Base-by-base conservation (phyloP, 176 grass and related monocot species). In the Puccinellia tenuiflora region DNA sequence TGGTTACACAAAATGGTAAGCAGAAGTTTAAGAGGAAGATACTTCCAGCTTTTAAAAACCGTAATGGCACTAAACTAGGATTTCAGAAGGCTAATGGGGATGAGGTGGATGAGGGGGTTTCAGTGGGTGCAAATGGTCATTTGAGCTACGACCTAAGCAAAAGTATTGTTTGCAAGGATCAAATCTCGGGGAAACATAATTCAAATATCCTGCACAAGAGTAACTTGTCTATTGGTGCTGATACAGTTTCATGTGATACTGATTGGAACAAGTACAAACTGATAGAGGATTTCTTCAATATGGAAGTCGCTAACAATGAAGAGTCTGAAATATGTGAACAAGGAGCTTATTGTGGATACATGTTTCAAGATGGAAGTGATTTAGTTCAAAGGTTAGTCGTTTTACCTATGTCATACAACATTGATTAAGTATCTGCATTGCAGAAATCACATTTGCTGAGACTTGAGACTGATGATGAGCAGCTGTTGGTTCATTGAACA, bases 301-400 rank as follows among this genome's bases (percentile, higher is more conserved):
- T 39, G 50, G 89, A 93, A 81, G 70, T 93, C 38, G 91, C 83
- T 26, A 82, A 85, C 28, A 22, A 66, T 28, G 46, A 76, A 75
- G 70, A 70, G 29, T 88, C 80, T 56, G 96, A 98, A 91, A 96
- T 81, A 66, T 90, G 83, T 89, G 89, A 93, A 73, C 77, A 90
- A 69, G 71, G 86, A 71, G 84, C 88, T 78, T 61, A 54, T 84
- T 98, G 92, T 93, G 89, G 81, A 71, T 90, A 90, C 85, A 69
- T 95, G 64, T 83, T 93, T 92, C 89, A 90, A 79, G 66, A 89
- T 88, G 80, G 73, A 77, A 66, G 72, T 4, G n/a, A 37, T 79
- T 62, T 91, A 76, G 50, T 75, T 68, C 88, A 91, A 82, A 93
- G 93, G 96, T 93, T 79, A 84, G 78, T 45, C 73, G 40, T 79